Conservation (phyloP, 129 eudicot genomes). For the Rutidosis leptorrhynchoides region DNA sequence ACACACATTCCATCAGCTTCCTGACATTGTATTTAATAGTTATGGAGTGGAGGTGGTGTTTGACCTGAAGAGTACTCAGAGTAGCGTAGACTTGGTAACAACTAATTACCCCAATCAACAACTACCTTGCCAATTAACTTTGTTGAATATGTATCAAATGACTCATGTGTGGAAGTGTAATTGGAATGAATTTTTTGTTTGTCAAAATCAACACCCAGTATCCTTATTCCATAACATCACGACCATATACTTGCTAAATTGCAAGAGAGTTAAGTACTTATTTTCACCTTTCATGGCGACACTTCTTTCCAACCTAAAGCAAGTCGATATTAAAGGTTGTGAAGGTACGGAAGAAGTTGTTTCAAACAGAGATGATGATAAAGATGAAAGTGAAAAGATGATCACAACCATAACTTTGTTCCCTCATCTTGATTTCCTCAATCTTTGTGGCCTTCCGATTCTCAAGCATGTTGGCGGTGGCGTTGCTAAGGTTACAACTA, state of each 20-base stretch:
- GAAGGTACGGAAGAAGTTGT: conserved; percentile 12
- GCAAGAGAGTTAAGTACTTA: background rate
- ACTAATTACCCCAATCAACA: too few relatives aligned
- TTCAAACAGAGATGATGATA: conserved; percentile 13
- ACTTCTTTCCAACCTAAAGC: conserved; percentile 9
- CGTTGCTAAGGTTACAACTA: background rate
- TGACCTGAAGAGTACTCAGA: too few relatives aligned
- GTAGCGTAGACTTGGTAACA: too few relatives aligned
- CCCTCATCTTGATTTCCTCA: background rate
- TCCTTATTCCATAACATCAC: background rate
- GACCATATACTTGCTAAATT: background rate
- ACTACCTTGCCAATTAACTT: too few relatives aligned
- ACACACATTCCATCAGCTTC: too few relatives aligned
- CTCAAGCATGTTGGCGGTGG: conserved; percentile 1
- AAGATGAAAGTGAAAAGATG: conserved; percentile 12
- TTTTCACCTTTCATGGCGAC: conserved; percentile 14
- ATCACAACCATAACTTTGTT: background rate
- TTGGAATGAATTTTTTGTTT: conserved; percentile 1
- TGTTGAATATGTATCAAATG: background rate
- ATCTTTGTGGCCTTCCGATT: background rate
- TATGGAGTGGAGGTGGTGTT: too few relatives aligned
- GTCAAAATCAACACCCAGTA: background rate
- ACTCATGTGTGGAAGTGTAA: conserved; percentile 11
- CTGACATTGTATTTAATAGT: too few relatives aligned
- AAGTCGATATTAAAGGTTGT: background rate